Evolutionary conservation across 1,284 basidiomycete species (phyloP).

Genomic region (Cryptococcus sp.): DNA sequence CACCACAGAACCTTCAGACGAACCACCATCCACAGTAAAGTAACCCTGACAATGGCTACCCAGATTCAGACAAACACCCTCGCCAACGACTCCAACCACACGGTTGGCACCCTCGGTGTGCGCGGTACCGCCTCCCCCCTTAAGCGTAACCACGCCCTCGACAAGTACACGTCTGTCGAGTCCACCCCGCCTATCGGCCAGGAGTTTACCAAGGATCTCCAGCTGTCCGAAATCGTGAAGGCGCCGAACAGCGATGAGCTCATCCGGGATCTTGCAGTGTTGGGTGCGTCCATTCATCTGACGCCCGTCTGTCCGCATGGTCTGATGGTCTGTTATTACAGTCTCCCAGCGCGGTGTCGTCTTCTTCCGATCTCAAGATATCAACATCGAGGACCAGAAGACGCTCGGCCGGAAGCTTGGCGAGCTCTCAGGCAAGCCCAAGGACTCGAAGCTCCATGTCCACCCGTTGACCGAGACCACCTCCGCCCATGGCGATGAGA

Average conservation of each 20-base stretch:
- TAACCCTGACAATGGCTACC: not conserved
- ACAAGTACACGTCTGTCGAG: constrained; percentile 16
- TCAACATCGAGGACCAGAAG: constrained; percentile 54
- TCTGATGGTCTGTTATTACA: not conserved
- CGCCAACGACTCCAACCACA: not conserved
- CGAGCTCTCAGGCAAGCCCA: constrained; percentile 59
- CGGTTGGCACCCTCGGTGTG: not conserved
- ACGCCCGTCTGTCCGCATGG: not conserved
- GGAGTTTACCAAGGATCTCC: constrained; percentile 48
- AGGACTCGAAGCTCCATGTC: constrained; percentile 20
- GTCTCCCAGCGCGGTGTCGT: constrained; percentile 67
- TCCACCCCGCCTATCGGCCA: constrained; percentile 36
- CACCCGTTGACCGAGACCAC: constrained; percentile 32
- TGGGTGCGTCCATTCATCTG: constrained; percentile 33
- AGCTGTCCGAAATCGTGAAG: constrained; percentile 50
- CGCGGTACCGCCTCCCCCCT: not conserved
- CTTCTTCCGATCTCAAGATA: constrained; percentile 62
- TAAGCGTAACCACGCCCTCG: not conserved
- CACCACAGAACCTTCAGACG: no score
- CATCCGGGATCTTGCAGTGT: constrained; percentile 55
- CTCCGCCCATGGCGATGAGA: constrained; percentile 10
- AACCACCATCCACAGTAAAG: no score
- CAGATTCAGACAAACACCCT: not conserved
- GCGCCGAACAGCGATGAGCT: constrained; percentile 52
- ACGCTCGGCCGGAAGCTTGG: constrained; percentile 56